A percentile compares a stretch with the other conserved stretches of the same genome.
Evolutionary conservation across 768 basidiomycete species (phyloP).

Genomic region (Suillus plorans): DNA sequence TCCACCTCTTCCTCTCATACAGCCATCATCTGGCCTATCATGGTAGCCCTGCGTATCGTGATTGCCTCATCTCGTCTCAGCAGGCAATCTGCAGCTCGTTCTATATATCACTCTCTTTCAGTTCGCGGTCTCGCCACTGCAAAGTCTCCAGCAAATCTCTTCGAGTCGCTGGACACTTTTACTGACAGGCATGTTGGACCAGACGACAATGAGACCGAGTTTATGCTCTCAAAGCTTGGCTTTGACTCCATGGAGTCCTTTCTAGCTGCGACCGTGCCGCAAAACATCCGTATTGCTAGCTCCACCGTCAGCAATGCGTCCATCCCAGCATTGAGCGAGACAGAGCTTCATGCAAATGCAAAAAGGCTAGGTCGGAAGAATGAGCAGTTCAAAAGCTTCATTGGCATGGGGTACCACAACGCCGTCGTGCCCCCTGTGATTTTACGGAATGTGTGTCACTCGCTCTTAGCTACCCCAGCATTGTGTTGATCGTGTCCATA

Average conservation of each 20-base stretch:
- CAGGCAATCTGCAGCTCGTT: conserved; percentile 18
- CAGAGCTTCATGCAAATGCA: conserved; percentile 74
- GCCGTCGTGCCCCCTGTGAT: conserved; percentile 96
- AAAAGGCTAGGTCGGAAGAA: conserved; percentile 78
- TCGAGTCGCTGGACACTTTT: conserved; percentile 88
- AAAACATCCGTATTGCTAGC: conserved; percentile 69
- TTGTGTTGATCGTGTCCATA: conserved; percentile 26
- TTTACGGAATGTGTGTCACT: conserved; percentile 72
- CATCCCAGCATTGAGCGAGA: conserved; percentile 81
- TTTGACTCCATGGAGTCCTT: conserved; percentile 90
- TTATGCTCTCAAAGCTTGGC: conserved; percentile 84
- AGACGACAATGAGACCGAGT: conserved; percentile 70
- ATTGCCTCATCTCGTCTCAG: conserved; percentile 20
- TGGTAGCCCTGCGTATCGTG: conserved; percentile 29
- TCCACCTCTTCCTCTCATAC: conserved; percentile 15
- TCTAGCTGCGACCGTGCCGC: conserved; percentile 78
- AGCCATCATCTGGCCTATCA: conserved; percentile 17
- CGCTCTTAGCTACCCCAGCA: conserved; percentile 4
- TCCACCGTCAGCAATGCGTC: conserved; percentile 61
- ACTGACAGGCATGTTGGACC: conserved; percentile 91
- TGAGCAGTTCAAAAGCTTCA: conserved; percentile 86
- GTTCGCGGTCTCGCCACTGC: conserved; percentile 57
- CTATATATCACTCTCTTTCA: conserved; percentile 15
- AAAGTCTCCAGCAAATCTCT: conserved; percentile 61
- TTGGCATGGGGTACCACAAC: conserved; percentile 97